Evolutionary conservation across 169 alveolate species (phyloP).

Genomic region (Amoebophrya sp.): DNA sequence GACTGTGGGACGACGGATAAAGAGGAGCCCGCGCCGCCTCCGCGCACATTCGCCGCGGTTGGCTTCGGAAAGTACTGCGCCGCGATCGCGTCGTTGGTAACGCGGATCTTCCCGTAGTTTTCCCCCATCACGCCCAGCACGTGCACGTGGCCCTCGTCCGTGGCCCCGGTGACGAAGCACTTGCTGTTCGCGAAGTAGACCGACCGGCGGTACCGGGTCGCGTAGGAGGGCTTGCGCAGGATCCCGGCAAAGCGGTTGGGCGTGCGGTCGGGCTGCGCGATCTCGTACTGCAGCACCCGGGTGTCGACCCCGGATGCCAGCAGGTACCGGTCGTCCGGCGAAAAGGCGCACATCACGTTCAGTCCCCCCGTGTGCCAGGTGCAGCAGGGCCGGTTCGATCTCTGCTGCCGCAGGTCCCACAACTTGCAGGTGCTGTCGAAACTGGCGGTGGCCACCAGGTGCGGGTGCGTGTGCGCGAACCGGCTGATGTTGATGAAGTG

Average conservation of each 20-base stretch:
- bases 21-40: no score
- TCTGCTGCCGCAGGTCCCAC: background rate
- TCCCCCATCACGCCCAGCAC: background rate
- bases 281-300: background rate
- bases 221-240: background rate
- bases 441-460: background rate
- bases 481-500: background rate
- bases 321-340: background rate
- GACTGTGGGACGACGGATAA: no score
- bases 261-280: background rate
- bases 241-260: background rate
- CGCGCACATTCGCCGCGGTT: no score
- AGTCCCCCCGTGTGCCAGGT: background rate
- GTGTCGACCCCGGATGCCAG: background rate
- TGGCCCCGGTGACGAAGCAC: constrained; percentile 21
- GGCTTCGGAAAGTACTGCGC: background rate
- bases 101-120: background rate
- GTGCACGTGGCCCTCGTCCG: constrained; percentile 21
- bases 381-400: background rate
- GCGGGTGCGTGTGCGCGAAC: background rate
- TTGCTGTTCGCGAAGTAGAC: background rate
- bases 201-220: background rate
- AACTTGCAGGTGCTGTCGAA: background rate
- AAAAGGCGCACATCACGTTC: background rate
- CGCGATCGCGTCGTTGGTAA: background rate